Evolutionary conservation across 345 rosid species (phyloP), one percentile per base, ranked within the genome.

Genomic region (Sisymbrium altissimum): DNA sequence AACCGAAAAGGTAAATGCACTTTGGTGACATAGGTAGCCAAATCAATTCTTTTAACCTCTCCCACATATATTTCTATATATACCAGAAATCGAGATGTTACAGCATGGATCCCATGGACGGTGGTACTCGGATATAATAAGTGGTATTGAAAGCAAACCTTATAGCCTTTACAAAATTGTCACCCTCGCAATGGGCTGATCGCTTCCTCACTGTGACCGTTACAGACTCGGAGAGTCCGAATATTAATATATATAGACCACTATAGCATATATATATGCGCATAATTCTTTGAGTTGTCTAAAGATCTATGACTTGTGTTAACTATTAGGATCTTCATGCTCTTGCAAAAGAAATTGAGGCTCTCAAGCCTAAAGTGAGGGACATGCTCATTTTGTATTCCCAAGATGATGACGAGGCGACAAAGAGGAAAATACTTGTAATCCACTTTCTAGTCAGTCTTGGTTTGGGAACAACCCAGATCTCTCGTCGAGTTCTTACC

Each of bases 341-440:
- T 0, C 74, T 70, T 70, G 74, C 35, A 33, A 70, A 17, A 33
- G 58, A 70, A 35, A 70, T 70, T 30, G 74, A 70, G 4, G 48
- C 6, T 35, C 35, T 70, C 6, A 70, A 70, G 48, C 66, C 46
- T 13, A 45, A 33, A 58, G 66, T 70, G 6, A 45, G 15, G 50
- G 32, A 46, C 52, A 46, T 46, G 52, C 4, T 46, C 7, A 46
- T 46, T 17, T 46, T 46, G 52, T 46, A 46, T 46, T 8, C 52
- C 23, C 23, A 46, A 46, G 52, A 46, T 46, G 52, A 46, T 46
- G 52, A 17, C n/a, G n/a, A n/a, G n/a, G n/a, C 23, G 52, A 46
- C 4, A 9, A 46, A 46, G 52, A 17, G 11, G 23, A 46, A 46
- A 46, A 46, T 46, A 17, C 52, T 46, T 46, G 8, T 46, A 46